Evolutionary conservation across 345 rosid species (phyloP).

Genomic region (Aquilaria malaccensis): DNA sequence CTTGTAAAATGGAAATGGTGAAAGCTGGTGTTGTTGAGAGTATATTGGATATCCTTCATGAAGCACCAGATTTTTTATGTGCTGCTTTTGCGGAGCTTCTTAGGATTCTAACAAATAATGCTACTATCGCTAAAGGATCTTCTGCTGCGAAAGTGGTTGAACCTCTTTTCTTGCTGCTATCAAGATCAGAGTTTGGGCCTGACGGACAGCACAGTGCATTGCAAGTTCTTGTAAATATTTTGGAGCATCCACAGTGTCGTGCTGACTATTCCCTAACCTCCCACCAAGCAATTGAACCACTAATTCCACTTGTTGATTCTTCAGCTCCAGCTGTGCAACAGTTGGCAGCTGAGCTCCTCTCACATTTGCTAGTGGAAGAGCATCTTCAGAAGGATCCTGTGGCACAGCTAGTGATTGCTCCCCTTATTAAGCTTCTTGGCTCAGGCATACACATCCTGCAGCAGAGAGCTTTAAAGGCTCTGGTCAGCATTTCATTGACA

Average conservation of each 20-base stretch:
- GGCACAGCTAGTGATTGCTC: slow-evolving; percentile 77
- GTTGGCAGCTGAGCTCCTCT: slow-evolving; percentile 97
- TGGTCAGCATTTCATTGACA: slow-evolving; percentile 73
- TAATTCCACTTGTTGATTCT: slow-evolving; percentile 92
- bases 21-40: slow-evolving; percentile 95
- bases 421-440: slow-evolving; percentile 77
- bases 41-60: slow-evolving; percentile 80
- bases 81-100: slow-evolving; percentile 91
- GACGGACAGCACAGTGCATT: slow-evolving; percentile 93
- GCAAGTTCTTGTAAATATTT: slow-evolving; percentile 89
- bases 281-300: slow-evolving; percentile 87
- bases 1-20: slow-evolving; percentile 97
- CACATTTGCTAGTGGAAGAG: slow-evolving; percentile 82
- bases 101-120: slow-evolving; percentile 91
- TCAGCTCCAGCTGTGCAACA: slow-evolving; percentile 92
- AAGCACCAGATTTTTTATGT: slow-evolving; percentile 93
- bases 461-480: slow-evolving; percentile 98
- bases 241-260: slow-evolving; percentile 96
- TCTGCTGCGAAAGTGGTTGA: slow-evolving; percentile 95
- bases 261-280: slow-evolving; percentile 72
- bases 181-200: slow-evolving; percentile 81
- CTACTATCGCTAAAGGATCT: slow-evolving; percentile 87
- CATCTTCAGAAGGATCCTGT: slow-evolving; percentile 86
- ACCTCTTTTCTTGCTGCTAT: slow-evolving; percentile 70
- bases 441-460: slow-evolving; percentile 85